Base-by-base conservation (phyloP, 495 filamentous ascomycete species). In the Hypoxylon intermedium region DNA sequence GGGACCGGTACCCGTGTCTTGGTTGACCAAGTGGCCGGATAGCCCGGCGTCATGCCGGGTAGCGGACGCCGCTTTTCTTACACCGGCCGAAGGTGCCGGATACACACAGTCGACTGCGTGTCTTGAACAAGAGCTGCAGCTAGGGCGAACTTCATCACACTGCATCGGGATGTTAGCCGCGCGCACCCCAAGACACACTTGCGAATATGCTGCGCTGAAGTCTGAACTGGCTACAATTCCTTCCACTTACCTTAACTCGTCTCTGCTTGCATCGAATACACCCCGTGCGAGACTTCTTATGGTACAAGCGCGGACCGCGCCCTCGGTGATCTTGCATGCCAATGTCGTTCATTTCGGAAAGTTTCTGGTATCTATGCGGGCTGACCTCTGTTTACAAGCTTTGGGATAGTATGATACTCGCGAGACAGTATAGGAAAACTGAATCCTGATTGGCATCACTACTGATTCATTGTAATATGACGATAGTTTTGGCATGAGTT, bases 81-180 rank as follows among this genome's bases (percentile, higher is more conserved):
- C 36, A 48, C 37, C 24, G 16, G 23, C 31, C 26, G 31, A 43
- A 43, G 49, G 18, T 31, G 50, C 50, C 55, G 33, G 55, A 53
- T 77, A 77, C 9, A 67, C 55, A 41, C 75, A 77, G 24, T 69
- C 53, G 2, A 77, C 72, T 38, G 60, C 45, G 58, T 77, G 70
- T 36, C 73, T 74, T 15, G 65, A 71, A 59, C 75, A 77, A n/a
- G 62, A 68, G 16, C 68, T 63, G 28, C 75, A 76, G 20, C 63
- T 67, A 1, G 75, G 75, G 18, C 68, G 71, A 30, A 50, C 26
- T 37, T 77, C 75, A 38, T 77, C 72, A 63, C 75, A 77, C 75
- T 77, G 34, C 13, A 52, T 46, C 15, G 33, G 46, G 13, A 37
- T 21, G 60, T 71, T 50, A 71, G 70, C 54, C 51, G 34, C 20